Evolutionary conservation across 2,329 filamentous ascomycete genomes (phyloP).

Genomic region (Diplodia seriata): DNA sequence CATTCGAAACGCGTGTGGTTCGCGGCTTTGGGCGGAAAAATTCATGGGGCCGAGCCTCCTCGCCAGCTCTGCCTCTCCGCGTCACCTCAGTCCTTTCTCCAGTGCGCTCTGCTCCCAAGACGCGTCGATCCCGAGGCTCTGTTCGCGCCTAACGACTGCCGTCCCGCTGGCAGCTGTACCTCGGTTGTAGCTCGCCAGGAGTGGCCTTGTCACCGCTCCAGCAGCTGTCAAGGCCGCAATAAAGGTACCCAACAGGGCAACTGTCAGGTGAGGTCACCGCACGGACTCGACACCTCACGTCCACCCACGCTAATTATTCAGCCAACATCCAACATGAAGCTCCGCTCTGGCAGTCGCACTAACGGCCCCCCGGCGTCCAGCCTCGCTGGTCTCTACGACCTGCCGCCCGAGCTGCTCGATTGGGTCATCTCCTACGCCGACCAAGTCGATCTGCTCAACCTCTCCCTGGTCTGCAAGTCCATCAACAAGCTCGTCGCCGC

Average conservation of each 20-base stretch:
- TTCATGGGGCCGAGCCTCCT: background rate
- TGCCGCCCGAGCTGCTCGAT: slow-evolving; percentile 27
- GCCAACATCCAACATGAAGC: slow-evolving; percentile 8
- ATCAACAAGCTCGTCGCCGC: slow-evolving; percentile 12
- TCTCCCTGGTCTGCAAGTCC: slow-evolving; percentile 27
- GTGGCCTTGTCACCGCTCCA: too few species aligned
- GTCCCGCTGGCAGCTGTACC: background rate
- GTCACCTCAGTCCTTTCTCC: background rate
- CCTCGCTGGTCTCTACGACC: slow-evolving; percentile 5
- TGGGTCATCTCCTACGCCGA: slow-evolving; percentile 22
- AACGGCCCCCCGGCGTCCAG: background rate
- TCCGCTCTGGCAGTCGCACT: background rate
- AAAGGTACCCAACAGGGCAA: background rate
- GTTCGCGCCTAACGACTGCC: background rate
- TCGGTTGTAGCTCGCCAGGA: background rate
- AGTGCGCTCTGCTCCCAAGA: background rate
- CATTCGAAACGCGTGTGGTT: background rate
- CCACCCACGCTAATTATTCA: background rate
- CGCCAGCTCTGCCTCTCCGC: background rate
- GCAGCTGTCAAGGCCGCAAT: background rate
- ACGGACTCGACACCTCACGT: background rate
- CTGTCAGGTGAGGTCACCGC: slow-evolving; percentile 6
- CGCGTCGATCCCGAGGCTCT: background rate
- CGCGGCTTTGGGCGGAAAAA: background rate
- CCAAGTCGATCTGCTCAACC: slow-evolving; percentile 24